These are phyloP conservation scores for Dryas integrifolia DNA, from an alignment of 331 rosid species.

Conservation along the genomic window DNA sequence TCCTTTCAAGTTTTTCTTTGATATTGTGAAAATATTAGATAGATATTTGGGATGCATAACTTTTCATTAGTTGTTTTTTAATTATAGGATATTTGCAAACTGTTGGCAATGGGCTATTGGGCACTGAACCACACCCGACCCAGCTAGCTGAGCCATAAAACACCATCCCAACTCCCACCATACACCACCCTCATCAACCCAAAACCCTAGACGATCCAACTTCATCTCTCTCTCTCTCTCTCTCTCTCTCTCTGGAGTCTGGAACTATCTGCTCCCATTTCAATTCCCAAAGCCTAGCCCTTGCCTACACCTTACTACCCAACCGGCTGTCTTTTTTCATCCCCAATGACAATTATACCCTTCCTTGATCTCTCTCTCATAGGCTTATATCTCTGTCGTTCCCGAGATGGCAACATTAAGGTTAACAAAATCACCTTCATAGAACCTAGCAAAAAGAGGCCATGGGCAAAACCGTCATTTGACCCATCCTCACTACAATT, in stretches of 20 bases:
- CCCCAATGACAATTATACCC: constrained; percentile 36
- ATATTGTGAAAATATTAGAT: constrained; percentile 4
- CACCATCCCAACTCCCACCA: background rate
- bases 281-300: constrained; percentile 94
- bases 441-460: constrained; percentile 8
- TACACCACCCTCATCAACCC: background rate
- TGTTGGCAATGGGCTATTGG: background rate
- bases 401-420: constrained; percentile 56
- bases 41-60: constrained; percentile 3
- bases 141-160: background rate
- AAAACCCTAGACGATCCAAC: constrained; percentile 36
- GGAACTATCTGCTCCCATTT: constrained; percentile 56
- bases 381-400: constrained; percentile 57
- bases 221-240: constrained; percentile 14
- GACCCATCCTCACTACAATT: background rate
- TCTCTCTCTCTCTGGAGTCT: constrained; percentile 9
- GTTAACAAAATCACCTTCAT: constrained; percentile 26
- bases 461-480: constrained; percentile 36
- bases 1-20: too few species aligned
- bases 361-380: constrained; percentile 29
- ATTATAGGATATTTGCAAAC: background rate
- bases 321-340: constrained; percentile 53
- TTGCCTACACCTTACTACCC: constrained; percentile 72
- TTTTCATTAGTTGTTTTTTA: background rate
- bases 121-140: background rate